A percentile compares a stretch with the other conserved stretches of the same genome.
phyloP scores from a whole-genome alignment of 176 grass and related monocot species.

The Saccharum spontaneum region DNA sequence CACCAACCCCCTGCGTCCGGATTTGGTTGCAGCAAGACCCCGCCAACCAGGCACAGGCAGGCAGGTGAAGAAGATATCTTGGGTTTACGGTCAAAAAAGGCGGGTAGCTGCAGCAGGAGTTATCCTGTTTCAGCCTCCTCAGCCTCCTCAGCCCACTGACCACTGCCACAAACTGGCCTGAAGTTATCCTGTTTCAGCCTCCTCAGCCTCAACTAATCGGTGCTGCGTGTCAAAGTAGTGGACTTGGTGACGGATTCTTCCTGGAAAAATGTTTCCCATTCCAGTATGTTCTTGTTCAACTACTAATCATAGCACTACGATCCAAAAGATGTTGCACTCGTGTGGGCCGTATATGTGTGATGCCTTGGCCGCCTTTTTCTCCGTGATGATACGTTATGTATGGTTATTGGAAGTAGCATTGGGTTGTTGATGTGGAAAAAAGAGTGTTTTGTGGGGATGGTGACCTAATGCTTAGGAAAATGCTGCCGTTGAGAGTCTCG shows the following conservation, averaged over 20 bases:
- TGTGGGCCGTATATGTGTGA: background rate
- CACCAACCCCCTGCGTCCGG: background rate
- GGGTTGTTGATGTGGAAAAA: background rate
- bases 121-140: slow-evolving; percentile 11
- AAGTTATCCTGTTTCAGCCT: background rate
- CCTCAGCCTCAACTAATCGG: background rate
- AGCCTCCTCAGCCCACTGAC: background rate
- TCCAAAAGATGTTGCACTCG: background rate
- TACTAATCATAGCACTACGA: slow-evolving; percentile 18
- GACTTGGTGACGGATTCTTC: background rate
- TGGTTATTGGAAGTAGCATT: background rate
- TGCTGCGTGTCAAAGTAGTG: slow-evolving; percentile 12
- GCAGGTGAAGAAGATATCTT: slow-evolving; percentile 4
- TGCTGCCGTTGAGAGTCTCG: background rate
- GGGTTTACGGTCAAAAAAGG: slow-evolving; percentile 23
- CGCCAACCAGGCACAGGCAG: background rate
- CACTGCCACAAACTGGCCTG: background rate
- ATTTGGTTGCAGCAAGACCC: background rate
- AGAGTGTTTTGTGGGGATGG: background rate
- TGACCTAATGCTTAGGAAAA: background rate
- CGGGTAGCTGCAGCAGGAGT: background rate
- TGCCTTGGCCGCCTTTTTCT: background rate
- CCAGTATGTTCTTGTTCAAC: background rate
- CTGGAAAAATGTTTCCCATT: background rate
- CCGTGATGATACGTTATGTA: slow-evolving; percentile 1